Evolutionary conservation across 805 yeast species (phyloP).

Genomic region (Starmera quercuum): DNA sequence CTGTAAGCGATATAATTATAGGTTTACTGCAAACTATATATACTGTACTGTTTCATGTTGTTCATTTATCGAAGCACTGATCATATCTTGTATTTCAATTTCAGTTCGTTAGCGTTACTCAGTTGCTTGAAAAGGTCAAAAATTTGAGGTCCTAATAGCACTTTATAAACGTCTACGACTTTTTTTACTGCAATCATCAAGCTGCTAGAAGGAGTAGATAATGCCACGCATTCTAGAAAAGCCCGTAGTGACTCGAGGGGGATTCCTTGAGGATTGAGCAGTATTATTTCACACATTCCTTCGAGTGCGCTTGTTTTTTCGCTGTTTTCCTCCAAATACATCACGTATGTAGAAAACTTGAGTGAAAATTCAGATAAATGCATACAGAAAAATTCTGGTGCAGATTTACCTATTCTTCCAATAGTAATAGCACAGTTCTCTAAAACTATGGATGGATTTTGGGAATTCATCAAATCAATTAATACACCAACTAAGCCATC

Average conservation of each 20-base stretch:
- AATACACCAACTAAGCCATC: conserved; percentile 46
- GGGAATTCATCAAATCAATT: conserved; percentile 52
- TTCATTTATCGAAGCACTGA: too few relatives aligned
- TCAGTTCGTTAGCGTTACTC: conserved; percentile 13
- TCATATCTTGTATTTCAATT: too few relatives aligned
- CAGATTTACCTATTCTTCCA: conserved; percentile 71
- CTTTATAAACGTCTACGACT: conserved; percentile 36
- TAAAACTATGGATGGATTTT: conserved; percentile 54
- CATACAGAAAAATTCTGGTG: conserved; percentile 51
- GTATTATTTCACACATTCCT: conserved; percentile 72
- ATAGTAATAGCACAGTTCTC: conserved; percentile 88
- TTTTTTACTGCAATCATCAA: conserved; percentile 37
- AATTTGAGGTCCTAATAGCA: conserved; percentile 37
- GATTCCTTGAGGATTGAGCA: conserved; percentile 59
- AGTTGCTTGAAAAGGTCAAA: conserved; percentile 10
- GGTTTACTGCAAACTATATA: too few relatives aligned
- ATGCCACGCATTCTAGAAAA: conserved; percentile 52
- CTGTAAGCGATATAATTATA: too few relatives aligned
- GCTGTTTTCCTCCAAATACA: conserved; percentile 64
- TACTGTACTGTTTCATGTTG: too few relatives aligned
- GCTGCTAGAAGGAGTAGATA: conserved; percentile 40
- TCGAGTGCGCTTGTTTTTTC: conserved; percentile 84
- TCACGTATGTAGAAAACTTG: conserved; percentile 67
- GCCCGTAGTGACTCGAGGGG: conserved; percentile 41
- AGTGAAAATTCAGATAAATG: conserved; percentile 49